phyloP scores from a whole-genome alignment of 1,284 basidiomycete genomes.

The Puccinia hordei region DNA sequence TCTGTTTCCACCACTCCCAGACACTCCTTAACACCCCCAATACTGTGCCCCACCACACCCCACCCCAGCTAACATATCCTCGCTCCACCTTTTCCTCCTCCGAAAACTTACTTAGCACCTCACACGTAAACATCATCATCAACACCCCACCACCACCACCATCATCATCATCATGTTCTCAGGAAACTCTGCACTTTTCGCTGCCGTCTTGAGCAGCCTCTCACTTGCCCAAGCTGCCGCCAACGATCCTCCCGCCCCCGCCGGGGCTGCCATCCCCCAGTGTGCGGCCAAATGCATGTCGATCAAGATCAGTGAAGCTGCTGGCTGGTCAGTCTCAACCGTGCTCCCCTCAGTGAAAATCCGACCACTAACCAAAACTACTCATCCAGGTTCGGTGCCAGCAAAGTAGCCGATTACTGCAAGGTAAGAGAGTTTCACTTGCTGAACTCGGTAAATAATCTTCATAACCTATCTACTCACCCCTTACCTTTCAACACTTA shows the following conservation, averaged over 20 bases:
- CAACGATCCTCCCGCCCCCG: neutral
- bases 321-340: neutral
- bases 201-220: constrained; percentile 14
- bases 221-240: neutral
- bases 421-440: neutral
- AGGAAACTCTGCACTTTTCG: constrained; percentile 9
- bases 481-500: neutral
- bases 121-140: neutral
- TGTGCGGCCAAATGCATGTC: constrained; percentile 26
- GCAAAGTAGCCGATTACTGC: neutral
- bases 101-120: too few species aligned
- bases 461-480: neutral
- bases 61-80: neutral
- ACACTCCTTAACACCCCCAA: constrained; percentile 1
- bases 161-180: constrained; percentile 17
- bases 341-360: too few species aligned
- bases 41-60: neutral
- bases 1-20: neutral
- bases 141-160: neutral
- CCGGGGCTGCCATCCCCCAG: neutral
- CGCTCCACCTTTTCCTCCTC: too few species aligned
- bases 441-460: too few species aligned
- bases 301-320: constrained; percentile 23
- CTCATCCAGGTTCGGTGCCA: neutral
- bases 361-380: too few species aligned